phyloP scores from a whole-genome alignment of 2,329 filamentous ascomycete species.

The Metarhizium album region DNA sequence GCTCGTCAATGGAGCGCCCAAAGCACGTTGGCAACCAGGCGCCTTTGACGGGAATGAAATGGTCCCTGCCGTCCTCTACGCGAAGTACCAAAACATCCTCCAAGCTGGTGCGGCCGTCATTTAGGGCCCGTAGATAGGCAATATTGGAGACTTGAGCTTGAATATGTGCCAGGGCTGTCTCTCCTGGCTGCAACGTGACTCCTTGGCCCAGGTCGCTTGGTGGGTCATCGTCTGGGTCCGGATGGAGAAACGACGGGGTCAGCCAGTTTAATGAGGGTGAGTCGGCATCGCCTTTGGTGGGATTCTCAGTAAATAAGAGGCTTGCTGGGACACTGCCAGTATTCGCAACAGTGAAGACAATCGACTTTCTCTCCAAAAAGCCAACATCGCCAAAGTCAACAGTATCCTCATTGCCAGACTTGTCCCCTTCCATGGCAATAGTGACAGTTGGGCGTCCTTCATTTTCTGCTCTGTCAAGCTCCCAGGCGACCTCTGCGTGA shows the following conservation, averaged over 20 bases:
- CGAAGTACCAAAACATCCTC: conserved; percentile 85
- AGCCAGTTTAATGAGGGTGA: conserved; percentile 53
- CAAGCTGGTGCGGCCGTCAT: conserved; percentile 52
- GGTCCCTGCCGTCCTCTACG: conserved; percentile 73
- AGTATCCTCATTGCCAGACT: conserved; percentile 36
- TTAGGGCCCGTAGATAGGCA: conserved; percentile 56
- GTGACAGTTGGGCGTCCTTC: conserved; percentile 76
- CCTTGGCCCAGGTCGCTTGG: conserved; percentile 27
- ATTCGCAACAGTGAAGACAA: conserved; percentile 77
- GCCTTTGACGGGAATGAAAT: conserved; percentile 76
- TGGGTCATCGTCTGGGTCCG: conserved; percentile 23
- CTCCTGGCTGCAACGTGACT: conserved; percentile 71
- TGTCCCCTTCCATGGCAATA: conserved; percentile 58
- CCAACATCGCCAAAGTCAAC: conserved; percentile 71
- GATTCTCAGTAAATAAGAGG: conserved; percentile 69
- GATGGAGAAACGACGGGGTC: conserved; percentile 48
- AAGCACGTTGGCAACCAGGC: conserved; percentile 75
- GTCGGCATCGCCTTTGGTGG: conserved; percentile 35
- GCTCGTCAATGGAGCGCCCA: conserved; percentile 75
- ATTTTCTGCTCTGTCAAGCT: conserved; percentile 85
- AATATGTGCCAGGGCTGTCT: conserved; percentile 62
- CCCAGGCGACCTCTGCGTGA: conserved; percentile 75
- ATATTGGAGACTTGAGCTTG: conserved; percentile 56
- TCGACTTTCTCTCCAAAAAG: conserved; percentile 54
- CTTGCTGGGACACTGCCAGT: conserved; percentile 74